Conservation (phyloP, 352 stramenopile genomes). For the Thraustochytrium sp. region DNA sequence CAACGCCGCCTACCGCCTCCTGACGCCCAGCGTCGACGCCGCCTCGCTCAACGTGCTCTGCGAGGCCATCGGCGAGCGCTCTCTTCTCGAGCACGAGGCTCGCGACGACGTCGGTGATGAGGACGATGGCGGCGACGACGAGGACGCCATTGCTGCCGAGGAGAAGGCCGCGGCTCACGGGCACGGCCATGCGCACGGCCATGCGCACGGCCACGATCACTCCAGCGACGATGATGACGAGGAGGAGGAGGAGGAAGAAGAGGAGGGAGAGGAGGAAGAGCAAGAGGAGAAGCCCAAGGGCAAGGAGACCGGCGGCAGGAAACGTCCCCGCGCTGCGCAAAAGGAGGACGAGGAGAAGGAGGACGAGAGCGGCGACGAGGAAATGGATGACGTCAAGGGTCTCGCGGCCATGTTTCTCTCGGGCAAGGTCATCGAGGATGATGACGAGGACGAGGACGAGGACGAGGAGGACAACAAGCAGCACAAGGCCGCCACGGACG, state of each 20-base stretch:
- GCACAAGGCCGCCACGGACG: background rate
- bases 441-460: background rate
- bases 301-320: background rate
- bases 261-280: background rate
- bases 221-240: background rate
- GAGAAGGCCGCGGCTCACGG: background rate
- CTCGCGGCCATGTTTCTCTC: background rate
- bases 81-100: background rate
- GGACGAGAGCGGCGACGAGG: background rate
- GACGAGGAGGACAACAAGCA: background rate
- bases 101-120: background rate
- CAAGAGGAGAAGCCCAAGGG: background rate
- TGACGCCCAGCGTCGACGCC: background rate
- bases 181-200: background rate
- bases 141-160: background rate
- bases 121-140: conserved; percentile 1
- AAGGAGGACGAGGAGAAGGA: background rate
- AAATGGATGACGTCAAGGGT: background rate
- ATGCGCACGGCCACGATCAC: background rate
- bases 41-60: conserved; percentile 11
- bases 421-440: background rate
- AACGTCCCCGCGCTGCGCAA: background rate
- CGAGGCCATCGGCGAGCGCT: background rate
- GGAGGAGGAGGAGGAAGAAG: background rate
- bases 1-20: background rate